Evolutionary conservation across 495 filamentous ascomycete genomes (phyloP).

Genomic region (Penicillium taxi): DNA sequence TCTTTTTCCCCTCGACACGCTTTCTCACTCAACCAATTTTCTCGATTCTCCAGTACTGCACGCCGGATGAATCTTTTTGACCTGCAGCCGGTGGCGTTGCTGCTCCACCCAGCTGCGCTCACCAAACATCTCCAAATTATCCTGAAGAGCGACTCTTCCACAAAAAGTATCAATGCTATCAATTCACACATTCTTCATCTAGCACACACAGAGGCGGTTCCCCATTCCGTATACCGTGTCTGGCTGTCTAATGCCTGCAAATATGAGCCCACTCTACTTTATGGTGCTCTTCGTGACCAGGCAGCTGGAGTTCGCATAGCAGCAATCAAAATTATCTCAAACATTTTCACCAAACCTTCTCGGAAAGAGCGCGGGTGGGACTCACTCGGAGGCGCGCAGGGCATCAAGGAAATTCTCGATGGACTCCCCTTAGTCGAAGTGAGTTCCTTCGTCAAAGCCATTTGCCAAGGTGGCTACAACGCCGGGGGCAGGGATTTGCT

Average conservation of each 20-base stretch:
- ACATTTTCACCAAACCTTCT: neutral
- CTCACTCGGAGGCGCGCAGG: neutral
- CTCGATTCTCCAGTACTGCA: neutral
- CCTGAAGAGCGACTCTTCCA: neutral
- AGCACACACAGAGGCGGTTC: neutral
- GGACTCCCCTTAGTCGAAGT: neutral
- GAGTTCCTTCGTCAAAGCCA: neutral
- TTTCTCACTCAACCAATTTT: neutral
- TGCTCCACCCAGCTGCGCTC: neutral
- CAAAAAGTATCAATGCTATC: neutral
- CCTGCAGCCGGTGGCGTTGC: neutral
- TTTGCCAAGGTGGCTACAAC: neutral
- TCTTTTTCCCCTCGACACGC: too few relatives aligned
- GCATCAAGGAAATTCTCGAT: constrained; percentile 1
- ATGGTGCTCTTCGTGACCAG: neutral
- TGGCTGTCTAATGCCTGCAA: neutral
- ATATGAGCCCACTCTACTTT: neutral
- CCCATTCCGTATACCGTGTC: neutral
- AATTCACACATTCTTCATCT: neutral
- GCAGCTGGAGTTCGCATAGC: neutral
- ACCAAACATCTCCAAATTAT: neutral
- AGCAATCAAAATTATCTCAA: neutral
- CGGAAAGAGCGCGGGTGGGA: neutral
- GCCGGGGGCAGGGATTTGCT: neutral
- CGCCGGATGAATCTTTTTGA: neutral